A percentile compares a stretch with the other conserved stretches of the same genome.
Conservation (phyloP, 1,284 basidiomycete genomes). For the Rhizopogon parksii region DNA sequence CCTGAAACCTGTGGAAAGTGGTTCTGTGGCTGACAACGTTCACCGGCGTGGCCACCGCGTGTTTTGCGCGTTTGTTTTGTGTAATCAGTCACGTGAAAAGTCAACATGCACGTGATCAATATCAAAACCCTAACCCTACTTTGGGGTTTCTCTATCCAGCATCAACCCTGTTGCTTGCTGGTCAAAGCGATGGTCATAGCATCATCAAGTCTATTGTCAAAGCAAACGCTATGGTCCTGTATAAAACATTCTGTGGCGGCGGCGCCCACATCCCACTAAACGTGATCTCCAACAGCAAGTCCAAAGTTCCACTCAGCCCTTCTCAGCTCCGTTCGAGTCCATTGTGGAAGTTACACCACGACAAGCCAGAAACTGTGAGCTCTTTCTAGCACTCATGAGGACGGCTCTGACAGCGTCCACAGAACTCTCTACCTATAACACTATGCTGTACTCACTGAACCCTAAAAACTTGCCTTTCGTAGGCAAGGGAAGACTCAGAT, state of each 20-base stretch:
- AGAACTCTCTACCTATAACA: neutral
- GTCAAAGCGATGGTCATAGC: neutral
- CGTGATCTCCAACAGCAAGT: no score
- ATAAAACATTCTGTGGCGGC: neutral
- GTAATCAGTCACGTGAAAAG: conserved; percentile 25
- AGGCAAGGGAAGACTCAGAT: neutral
- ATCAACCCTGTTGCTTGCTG: no score
- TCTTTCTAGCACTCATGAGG: neutral
- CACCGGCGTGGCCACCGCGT: conserved; percentile 13
- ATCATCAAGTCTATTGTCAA: neutral
- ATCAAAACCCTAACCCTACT: conserved; percentile 1
- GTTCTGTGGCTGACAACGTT: conserved; percentile 18
- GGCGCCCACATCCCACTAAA: neutral
- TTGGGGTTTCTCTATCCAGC: neutral
- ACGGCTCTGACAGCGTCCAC: neutral
- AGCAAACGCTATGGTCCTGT: no score
- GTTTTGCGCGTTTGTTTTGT: conserved; percentile 23
- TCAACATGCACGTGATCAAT: conserved; percentile 15
- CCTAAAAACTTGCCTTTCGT: neutral
- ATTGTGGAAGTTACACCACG: no score
- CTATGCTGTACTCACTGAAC: neutral
- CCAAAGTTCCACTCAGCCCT: no score
- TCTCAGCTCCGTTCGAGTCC: no score
- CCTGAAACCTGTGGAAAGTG: neutral
- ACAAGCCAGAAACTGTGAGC: neutral